phyloP scores from a whole-genome alignment of 352 stramenopile genomes.

The Peronospora farinosa region DNA sequence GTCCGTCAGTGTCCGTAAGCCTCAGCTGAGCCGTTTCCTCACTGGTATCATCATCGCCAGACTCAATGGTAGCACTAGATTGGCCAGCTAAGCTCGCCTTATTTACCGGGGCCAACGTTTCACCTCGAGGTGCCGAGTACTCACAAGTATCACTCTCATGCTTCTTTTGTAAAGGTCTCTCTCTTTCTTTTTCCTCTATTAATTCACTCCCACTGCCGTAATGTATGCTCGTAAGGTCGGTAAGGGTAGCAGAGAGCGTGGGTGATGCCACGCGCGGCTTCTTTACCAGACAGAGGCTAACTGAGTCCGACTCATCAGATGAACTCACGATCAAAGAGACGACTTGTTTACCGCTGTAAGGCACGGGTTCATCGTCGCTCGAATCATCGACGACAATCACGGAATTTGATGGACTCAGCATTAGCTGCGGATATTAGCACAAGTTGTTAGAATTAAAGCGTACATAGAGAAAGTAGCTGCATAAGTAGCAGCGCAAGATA shows the following conservation, averaged over 20 bases:
- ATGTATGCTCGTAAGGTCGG: slow-evolving; percentile 2
- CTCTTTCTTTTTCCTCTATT: background rate
- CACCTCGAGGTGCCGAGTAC: background rate
- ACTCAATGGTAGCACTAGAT: slow-evolving; percentile 7
- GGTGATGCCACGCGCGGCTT: slow-evolving; percentile 10
- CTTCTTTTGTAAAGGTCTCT: slow-evolving; percentile 3
- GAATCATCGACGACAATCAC: slow-evolving; percentile 51
- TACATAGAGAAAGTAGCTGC: background rate
- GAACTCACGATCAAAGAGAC: slow-evolving; percentile 13
- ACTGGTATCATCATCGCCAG: slow-evolving; percentile 10
- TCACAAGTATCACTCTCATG: slow-evolving; percentile 6
- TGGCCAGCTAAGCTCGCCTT: background rate
- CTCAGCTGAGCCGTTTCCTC: slow-evolving; percentile 14
- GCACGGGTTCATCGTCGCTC: slow-evolving; percentile 32
- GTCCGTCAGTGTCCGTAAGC: slow-evolving; percentile 15
- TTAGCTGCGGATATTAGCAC: slow-evolving; percentile 10
- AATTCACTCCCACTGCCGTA: slow-evolving; percentile 4
- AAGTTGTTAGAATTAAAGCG: slow-evolving; percentile 11
- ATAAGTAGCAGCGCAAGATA: slow-evolving; percentile 1
- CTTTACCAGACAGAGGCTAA: slow-evolving; percentile 12
- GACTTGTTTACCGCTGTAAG: slow-evolving; percentile 1
- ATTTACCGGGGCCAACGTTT: slow-evolving; percentile 7
- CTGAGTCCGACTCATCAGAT: slow-evolving; percentile 20
- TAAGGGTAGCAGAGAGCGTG: background rate
- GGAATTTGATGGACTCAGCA: slow-evolving; percentile 24